A percentile compares a stretch with the other conserved stretches of the same genome.
Conservation (phyloP, 1,139 yeast species). For the Hanseniaspora sp. region DNA sequence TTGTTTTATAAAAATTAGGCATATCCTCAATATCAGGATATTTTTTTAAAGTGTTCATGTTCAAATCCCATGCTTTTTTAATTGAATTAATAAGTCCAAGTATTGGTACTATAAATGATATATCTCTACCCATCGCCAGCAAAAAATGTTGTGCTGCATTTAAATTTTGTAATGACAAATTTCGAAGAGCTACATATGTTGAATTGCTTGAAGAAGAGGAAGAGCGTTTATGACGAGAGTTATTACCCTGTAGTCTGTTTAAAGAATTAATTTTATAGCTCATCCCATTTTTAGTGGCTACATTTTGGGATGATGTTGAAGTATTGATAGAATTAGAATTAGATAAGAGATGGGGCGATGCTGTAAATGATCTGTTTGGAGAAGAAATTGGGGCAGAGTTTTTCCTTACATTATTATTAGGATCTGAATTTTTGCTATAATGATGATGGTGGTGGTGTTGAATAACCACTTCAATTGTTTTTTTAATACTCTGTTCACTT, state of each 20-base stretch:
- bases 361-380: neutral
- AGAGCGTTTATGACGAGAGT: neutral
- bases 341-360: neutral
- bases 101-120: slow-evolving; percentile 56
- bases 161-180: slow-evolving; percentile 31
- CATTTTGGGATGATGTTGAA: neutral
- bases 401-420: slow-evolving; percentile 1
- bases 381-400: neutral
- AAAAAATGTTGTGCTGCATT: slow-evolving; percentile 69
- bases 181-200: slow-evolving; percentile 24
- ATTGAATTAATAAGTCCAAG: slow-evolving; percentile 49
- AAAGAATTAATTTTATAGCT: neutral
- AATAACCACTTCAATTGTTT: slow-evolving; percentile 8
- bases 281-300: neutral
- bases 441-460: slow-evolving; percentile 22
- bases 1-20: slow-evolving; percentile 14
- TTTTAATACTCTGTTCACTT: neutral
- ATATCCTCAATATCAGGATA: slow-evolving; percentile 12
- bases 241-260: slow-evolving; percentile 7
- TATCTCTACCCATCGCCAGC: slow-evolving; percentile 60
- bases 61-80: slow-evolving; percentile 35
- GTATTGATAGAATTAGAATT: neutral
- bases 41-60: slow-evolving; percentile 22
- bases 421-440: slow-evolving; percentile 16
- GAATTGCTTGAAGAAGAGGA: slow-evolving; percentile 7